A percentile compares a stretch with the other conserved stretches of the same genome.
Conservation (phyloP, 495 filamentous ascomycete genomes). For the Aspergillus panamensis region DNA sequence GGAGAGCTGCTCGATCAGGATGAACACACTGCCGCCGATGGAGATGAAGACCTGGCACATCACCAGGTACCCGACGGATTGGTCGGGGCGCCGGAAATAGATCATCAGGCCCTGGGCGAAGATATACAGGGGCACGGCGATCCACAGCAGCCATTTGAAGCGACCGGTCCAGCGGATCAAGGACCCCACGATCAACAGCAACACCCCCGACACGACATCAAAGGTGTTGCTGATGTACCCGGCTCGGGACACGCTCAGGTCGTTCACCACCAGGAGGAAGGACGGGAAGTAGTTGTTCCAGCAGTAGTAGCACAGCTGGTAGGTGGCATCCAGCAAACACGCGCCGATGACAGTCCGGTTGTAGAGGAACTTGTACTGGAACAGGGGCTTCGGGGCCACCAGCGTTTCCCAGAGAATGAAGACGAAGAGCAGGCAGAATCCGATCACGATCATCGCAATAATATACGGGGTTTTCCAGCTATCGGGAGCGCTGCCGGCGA, state of each 20-base stretch:
- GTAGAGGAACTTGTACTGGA: conserved; percentile 54
- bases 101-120: conserved; percentile 59
- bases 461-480: conserved; percentile 51
- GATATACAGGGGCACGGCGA: conserved; percentile 58
- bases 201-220: conserved; percentile 46
- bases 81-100: conserved; percentile 59
- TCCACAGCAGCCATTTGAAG: conserved; percentile 52
- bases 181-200: conserved; percentile 47
- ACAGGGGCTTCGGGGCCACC: conserved; percentile 53
- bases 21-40: conserved; percentile 53
- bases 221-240: conserved; percentile 53
- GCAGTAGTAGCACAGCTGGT: conserved; percentile 55
- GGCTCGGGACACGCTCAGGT: conserved; percentile 49
- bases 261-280: conserved; percentile 71
- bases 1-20: conserved; percentile 64
- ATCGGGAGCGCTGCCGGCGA: conserved; percentile 42
- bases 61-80: conserved; percentile 61
- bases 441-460: conserved; percentile 57
- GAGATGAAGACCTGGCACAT: conserved; percentile 75
- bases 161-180: conserved; percentile 53
- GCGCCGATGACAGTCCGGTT: conserved; percentile 65
- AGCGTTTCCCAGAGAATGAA: conserved; percentile 57
- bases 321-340: conserved; percentile 50
- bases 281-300: conserved; percentile 62
- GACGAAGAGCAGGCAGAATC: conserved; percentile 47